Base-by-base conservation (phyloP, 495 filamentous ascomycete species). In the Cercophora newfieldiana region DNA sequence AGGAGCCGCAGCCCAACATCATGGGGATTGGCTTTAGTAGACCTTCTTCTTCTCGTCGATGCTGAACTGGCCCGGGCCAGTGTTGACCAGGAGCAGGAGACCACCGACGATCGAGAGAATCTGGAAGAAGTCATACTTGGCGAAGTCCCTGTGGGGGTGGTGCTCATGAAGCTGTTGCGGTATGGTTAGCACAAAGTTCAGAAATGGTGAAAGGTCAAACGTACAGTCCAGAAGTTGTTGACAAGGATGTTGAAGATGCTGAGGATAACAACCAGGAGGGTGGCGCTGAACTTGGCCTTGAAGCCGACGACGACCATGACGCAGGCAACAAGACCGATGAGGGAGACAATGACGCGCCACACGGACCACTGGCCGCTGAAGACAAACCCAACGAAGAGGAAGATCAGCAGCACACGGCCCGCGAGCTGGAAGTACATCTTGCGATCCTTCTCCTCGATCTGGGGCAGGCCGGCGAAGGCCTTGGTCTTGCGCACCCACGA, bases 1-100 rank as follows among this genome's bases (percentile, higher is more conserved):
- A n/a, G 50, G 50, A 22, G 26, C 54, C 16, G 19, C 26, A 30
- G 26, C 54, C 21, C 50, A 3, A 19, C 33, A n/a, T 33, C 44
- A 25, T 14, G 37, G n/a, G 2, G n/a, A 1, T 7, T 12, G 33
- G 18, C 14, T 56, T 25, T 90, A 99, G 81, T 99, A 99, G 67
- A 99, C 95, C 86, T 99, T 99, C 89, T 99, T 99, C 89, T 99
- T 99, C 86, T 98, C 96, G 78, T 99, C 95, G 79, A 99, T 92
- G 77, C 91, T 96, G 82, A 97, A 89, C 79, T 97, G 91, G 55
- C 95, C 95, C 14, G 95, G 96, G 61, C 95, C 95, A 88, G 94
- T 97, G 87, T 99, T 99, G 78, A 97, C 92, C 62, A 99, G 85
- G 64, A 99, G 88, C 55, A 99, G 83, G 54, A 99, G 89, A 72